Evolutionary conservation across 441 rosid species (phyloP), one percentile per base, ranked within the genome.

Genomic region (Brassica hybrid): DNA sequence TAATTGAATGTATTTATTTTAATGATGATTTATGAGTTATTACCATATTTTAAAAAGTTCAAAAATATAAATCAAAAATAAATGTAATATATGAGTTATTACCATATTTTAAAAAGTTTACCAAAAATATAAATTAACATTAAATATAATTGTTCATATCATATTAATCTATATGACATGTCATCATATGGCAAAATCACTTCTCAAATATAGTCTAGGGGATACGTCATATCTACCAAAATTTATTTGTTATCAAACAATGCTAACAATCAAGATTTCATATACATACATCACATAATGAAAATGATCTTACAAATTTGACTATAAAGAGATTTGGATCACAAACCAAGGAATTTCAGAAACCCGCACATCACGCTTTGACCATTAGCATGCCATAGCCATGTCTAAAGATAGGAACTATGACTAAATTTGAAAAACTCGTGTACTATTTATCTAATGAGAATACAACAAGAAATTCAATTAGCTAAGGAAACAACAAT

Each of bases 311-410:
- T 9, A 19, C 23, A 57, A 19, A 10, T 3, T 58, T 19, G 62
- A 58, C 7, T 19, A 58, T 1, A 58, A 0, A 58, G 62, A 21
- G 62, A 59, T 11, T 3, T 59, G 14, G 13, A 59, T 59, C 64
- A 59, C 17, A 59, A 23, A 6, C 17, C 64, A 59, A 65, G 16
- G 13, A 23, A 23, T 45, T 21, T 12, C 11, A 23, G 36, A 66
- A 43, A 16, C 6, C 70, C 70, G 36, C 70, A 45, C 19, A 23
- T 66, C 36, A 66, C 58, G 70, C 70, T 3, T 45, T 45, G 58
- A 45, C 58, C 58, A 21, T 43, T 66, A 45, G 18, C 50, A 65
- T 9, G 14, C 38, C 30, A 43, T 43, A 11, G 25, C 14, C 4
- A 59, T 59, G 36, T 60, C 16, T 25, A 60, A 60, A 30, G 36